phyloP scores from a whole-genome alignment of 2,329 filamentous ascomycete species.

The Fusarium sp. region DNA sequence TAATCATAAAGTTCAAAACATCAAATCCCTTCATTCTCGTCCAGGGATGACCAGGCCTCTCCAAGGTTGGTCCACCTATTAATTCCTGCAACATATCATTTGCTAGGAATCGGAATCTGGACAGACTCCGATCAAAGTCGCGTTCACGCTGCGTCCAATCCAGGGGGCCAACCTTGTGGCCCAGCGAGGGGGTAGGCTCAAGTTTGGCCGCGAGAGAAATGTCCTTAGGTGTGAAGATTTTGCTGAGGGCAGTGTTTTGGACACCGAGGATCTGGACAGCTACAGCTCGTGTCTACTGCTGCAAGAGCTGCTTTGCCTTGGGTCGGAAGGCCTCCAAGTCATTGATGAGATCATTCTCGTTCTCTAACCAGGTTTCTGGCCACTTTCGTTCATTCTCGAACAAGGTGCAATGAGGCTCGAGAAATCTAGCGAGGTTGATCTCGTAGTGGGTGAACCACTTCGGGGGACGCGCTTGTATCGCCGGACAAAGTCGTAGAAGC shows the following conservation, averaged over 20 bases:
- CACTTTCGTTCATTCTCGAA: neutral
- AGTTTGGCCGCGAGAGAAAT: neutral
- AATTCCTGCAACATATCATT: neutral
- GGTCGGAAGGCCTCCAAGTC: neutral
- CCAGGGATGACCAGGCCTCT: neutral
- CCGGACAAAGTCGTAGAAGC: neutral
- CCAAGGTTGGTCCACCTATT: neutral
- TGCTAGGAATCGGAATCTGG: neutral
- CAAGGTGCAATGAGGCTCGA: neutral
- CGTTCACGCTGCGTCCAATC: neutral
- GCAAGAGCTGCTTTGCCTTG: neutral
- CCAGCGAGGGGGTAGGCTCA: neutral
- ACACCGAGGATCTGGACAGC: neutral
- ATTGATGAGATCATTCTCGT: neutral
- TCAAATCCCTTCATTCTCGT: neutral
- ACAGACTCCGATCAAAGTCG: neutral
- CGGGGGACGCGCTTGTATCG: neutral
- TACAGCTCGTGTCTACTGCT: neutral
- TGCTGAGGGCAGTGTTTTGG: neutral
- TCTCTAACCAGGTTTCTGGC: accelerated
- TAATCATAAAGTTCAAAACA: neutral
- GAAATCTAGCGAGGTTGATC: neutral
- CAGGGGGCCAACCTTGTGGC: neutral
- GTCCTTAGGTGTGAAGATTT: neutral
- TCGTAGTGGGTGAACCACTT: neutral